Conservation (phyloP, 2,329 filamentous ascomycete species). For the Bipolaris sorokiniana region DNA sequence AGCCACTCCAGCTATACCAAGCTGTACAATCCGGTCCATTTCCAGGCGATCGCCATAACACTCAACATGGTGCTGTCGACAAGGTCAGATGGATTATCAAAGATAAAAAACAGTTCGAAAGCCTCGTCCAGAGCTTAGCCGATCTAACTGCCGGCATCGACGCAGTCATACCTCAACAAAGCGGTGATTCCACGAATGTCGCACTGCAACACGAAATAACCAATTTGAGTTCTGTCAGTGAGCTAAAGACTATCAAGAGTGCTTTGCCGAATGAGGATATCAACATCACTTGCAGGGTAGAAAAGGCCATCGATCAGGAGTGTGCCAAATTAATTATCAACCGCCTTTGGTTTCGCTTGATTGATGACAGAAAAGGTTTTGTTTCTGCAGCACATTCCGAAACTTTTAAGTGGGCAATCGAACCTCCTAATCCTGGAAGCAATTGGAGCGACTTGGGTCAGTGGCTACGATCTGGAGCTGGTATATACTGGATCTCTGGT, state of each 20-base stretch:
- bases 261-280: neutral
- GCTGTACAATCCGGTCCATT: too few species aligned
- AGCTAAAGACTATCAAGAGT: neutral
- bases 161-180: neutral
- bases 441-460: neutral
- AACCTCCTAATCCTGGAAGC: neutral
- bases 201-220: neutral
- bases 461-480: neutral
- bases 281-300: neutral
- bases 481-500: constrained; percentile 3
- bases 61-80: too few species aligned
- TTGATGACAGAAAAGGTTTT: neutral
- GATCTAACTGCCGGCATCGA: neutral
- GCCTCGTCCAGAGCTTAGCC: neutral
- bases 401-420: neutral
- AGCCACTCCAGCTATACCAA: neutral
- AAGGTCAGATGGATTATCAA: constrained; percentile 2
- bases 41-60: fast-evolving
- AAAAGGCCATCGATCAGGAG: neutral
- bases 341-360: neutral
- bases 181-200: neutral
- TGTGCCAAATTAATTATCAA: neutral
- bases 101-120: constrained; percentile 1
- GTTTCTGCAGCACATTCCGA: neutral
- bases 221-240: neutral